phyloP scores from a whole-genome alignment of 2,329 filamentous ascomycete species.

The Emydomyces testavorans region DNA sequence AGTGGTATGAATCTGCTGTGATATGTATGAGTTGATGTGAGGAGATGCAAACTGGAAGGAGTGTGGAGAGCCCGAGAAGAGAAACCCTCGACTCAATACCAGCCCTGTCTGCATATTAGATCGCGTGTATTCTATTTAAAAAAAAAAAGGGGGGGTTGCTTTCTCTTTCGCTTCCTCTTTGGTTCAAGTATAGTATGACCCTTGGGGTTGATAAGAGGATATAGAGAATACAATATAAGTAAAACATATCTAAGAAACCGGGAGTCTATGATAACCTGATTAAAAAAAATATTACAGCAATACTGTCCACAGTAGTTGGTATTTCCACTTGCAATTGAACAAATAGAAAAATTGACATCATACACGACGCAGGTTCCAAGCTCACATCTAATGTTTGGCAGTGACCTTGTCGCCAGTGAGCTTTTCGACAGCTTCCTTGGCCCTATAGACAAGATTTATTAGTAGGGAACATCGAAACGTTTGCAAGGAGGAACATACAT shows the following conservation, averaged over 20 bases:
- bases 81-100: constrained; percentile 4
- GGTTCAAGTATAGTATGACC: not conserved
- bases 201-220: no score
- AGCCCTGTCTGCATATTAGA: constrained; percentile 4
- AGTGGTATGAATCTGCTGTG: no score
- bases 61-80: constrained; percentile 1
- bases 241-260: not conserved
- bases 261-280: constrained; percentile 5
- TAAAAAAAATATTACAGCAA: no score
- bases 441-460: constrained; percentile 35
- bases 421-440: constrained; percentile 55
- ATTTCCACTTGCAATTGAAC: no score
- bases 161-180: not conserved
- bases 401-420: constrained; percentile 52
- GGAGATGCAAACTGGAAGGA: not conserved
- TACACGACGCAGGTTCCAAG: constrained; percentile 17
- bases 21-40: not conserved
- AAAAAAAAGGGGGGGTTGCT: not conserved
- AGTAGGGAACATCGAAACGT: constrained; percentile 21
- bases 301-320: no score
- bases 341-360: constrained; percentile 14
- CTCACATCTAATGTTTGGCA: constrained; percentile 46
- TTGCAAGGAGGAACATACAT: constrained; percentile 51
- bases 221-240: constrained; percentile 4
- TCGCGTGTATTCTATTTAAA: constrained; percentile 8